Evolutionary conservation across 805 yeast genomes (phyloP).

Genomic region (Candida ovalis): DNA sequence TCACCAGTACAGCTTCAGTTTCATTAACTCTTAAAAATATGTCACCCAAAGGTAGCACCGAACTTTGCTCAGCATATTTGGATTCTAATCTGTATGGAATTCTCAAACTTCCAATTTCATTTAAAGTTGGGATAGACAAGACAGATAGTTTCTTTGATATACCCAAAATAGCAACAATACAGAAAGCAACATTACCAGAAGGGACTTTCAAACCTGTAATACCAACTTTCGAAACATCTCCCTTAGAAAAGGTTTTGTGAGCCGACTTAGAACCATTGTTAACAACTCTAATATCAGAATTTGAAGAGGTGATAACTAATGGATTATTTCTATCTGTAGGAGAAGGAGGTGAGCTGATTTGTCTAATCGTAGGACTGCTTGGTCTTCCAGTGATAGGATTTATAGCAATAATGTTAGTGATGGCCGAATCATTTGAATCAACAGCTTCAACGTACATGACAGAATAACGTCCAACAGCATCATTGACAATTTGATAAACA

Average conservation of each 20-base stretch:
- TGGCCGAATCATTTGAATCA: conserved; percentile 47
- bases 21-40: conserved; percentile 51
- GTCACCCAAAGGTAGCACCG: conserved; percentile 45
- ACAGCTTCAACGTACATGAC: conserved; percentile 48
- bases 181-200: conserved; percentile 23
- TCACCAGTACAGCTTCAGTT: conserved; percentile 51
- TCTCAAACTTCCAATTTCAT: conserved; percentile 49
- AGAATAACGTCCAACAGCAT: conserved; percentile 54
- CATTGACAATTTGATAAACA: conserved; percentile 62
- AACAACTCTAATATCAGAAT: conserved; percentile 58
- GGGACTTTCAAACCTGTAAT: conserved; percentile 37
- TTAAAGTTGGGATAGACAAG: conserved; percentile 57
- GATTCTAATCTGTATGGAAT: conserved; percentile 42
- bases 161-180: conserved; percentile 29
- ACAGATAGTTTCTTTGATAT: conserved; percentile 23
- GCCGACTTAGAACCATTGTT: conserved; percentile 60
- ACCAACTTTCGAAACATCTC: conserved; percentile 45
- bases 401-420: conserved; percentile 55
- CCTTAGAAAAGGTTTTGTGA: conserved; percentile 57
- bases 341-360: conserved; percentile 42
- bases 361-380: conserved; percentile 58
- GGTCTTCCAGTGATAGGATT: conserved; percentile 58
- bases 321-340: conserved; percentile 57
- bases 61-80: conserved; percentile 38
- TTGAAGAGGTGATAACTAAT: conserved; percentile 50